These are phyloP conservation scores for Penstemon eatonii DNA, from an alignment of 257 asterid species.

Conservation along the genomic window DNA sequence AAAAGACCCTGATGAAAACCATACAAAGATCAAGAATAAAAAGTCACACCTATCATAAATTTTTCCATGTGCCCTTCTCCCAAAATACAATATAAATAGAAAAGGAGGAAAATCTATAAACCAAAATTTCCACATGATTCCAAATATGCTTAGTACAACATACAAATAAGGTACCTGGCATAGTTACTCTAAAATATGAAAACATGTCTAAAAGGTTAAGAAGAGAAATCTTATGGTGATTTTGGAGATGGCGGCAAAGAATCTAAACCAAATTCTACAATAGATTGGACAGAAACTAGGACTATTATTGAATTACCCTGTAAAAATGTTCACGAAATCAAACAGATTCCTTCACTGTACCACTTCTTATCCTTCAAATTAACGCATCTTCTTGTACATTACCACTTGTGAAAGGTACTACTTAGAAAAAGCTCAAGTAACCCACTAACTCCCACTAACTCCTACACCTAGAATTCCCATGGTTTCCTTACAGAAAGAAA, in stretches of 20 bases:
- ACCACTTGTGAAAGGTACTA: not conserved
- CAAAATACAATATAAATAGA: not conserved
- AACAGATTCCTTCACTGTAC: not conserved
- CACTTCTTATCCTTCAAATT: not conserved
- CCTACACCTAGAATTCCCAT: too few relatives aligned
- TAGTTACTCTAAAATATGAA: not conserved
- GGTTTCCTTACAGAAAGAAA: too few relatives aligned
- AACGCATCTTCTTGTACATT: not conserved
- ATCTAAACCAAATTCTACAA: too few relatives aligned
- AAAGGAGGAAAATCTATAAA: not conserved
- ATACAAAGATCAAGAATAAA: not conserved
- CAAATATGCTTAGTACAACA: not conserved
- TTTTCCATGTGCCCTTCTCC: not conserved
- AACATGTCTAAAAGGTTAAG: too few relatives aligned
- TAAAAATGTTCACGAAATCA: not conserved
- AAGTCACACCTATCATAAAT: slow-evolving; percentile 3
- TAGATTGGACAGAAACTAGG: too few relatives aligned
- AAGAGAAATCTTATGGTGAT: too few relatives aligned
- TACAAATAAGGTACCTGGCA: not conserved
- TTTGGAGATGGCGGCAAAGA: too few relatives aligned
- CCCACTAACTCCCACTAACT: too few relatives aligned
- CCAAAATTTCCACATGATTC: too few relatives aligned
- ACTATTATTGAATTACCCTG: too few relatives aligned
- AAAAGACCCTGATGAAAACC: slow-evolving; percentile 5
- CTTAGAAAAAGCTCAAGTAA: too few relatives aligned